A percentile compares a stretch with the other conserved stretches of the same genome.
phyloP scores from a whole-genome alignment of 2,329 filamentous ascomycete genomes.

The Pseudogymnoascus sp. region DNA sequence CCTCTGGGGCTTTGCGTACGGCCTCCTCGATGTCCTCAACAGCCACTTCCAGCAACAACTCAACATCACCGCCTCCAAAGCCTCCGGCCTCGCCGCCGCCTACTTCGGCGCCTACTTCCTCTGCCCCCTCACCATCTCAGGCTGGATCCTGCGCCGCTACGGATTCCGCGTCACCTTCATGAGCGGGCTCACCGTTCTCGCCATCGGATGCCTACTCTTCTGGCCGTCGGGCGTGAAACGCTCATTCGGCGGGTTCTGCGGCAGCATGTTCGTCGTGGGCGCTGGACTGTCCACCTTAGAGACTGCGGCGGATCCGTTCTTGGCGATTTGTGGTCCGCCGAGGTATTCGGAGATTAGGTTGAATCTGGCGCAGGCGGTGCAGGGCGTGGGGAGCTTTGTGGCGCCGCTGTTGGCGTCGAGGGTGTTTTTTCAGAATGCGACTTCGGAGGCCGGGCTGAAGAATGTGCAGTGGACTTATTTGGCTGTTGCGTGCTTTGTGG shows the following conservation, averaged over 20 bases:
- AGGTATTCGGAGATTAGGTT: slow-evolving; percentile 66
- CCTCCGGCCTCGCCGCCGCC: slow-evolving; percentile 21
- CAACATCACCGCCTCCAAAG: slow-evolving; percentile 23
- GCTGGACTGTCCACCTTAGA: slow-evolving; percentile 66
- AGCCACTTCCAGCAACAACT: slow-evolving; percentile 34
- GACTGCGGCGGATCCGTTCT: slow-evolving; percentile 60
- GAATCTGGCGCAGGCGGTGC: slow-evolving; percentile 70
- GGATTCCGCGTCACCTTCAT: slow-evolving; percentile 59
- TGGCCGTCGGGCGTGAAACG: slow-evolving; percentile 47
- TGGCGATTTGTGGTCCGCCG: slow-evolving; percentile 43
- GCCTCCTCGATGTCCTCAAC: slow-evolving; percentile 36
- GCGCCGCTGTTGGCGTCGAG: slow-evolving; percentile 66
- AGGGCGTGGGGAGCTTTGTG: slow-evolving; percentile 66
- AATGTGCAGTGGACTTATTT: slow-evolving; percentile 60
- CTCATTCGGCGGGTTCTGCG: slow-evolving; percentile 34
- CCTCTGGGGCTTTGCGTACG: slow-evolving; percentile 42
- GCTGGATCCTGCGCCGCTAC: slow-evolving; percentile 56
- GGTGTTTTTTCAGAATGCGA: slow-evolving; percentile 63
- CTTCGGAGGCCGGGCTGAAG: slow-evolving; percentile 44
- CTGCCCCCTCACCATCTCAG: slow-evolving; percentile 56
- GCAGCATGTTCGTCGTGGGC: slow-evolving; percentile 55
- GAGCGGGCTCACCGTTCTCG: slow-evolving; percentile 58
- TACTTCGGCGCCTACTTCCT: slow-evolving; percentile 56
- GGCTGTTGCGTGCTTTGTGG: slow-evolving; percentile 53
- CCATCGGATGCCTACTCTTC: slow-evolving; percentile 48